Evolutionary conservation across 805 yeast species (phyloP), one percentile per base, ranked within the genome.

Genomic region (Yamadazyma endophytica): DNA sequence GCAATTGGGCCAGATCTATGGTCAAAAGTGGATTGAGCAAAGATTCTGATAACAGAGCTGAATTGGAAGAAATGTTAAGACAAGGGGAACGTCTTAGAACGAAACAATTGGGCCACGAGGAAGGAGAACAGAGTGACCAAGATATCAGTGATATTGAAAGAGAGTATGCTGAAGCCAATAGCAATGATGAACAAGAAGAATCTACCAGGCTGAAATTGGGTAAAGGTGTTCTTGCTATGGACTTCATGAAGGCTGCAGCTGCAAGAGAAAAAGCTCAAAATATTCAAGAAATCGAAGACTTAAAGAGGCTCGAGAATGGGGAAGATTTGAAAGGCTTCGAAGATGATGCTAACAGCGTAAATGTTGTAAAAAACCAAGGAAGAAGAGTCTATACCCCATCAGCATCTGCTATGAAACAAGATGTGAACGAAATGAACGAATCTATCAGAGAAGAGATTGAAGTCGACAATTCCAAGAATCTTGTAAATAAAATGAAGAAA

Each of bases 221-320:
- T 13, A 90, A 89, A 56, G 97, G 97, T 33, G 80, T 90, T 13
- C 61, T 90, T 72, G 82, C 79, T 29, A 92, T 92, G 97, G 95
- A 89, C 44, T 90, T 90, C 56, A 90, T 90, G 97, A 80, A 72
- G 43, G 82, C 82, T 38, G 97, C 97, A 1, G 95, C 82, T 39
- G 79, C 78, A 34, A 72, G 79, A 43, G 74, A 76, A 40, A 72
- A 68, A 36, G 68, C 71, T 32, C 77, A 70, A 25, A 89, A 86
- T 54, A 57, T 67, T 31, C 66, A 68, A 36, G 70, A 72, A 19
- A 54, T 78, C 25, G 72, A 67, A 37, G 63, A 65, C 28, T 50
- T 86, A 34, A 73, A 73, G 42, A 52, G 43, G n/a, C 56, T 71
- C 35, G 58, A 75, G 31, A 55, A 56, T 24, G 76, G 72, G 16